Conservation (phyloP, 257 asterid genomes). For the Anisodus acutangulus region DNA sequence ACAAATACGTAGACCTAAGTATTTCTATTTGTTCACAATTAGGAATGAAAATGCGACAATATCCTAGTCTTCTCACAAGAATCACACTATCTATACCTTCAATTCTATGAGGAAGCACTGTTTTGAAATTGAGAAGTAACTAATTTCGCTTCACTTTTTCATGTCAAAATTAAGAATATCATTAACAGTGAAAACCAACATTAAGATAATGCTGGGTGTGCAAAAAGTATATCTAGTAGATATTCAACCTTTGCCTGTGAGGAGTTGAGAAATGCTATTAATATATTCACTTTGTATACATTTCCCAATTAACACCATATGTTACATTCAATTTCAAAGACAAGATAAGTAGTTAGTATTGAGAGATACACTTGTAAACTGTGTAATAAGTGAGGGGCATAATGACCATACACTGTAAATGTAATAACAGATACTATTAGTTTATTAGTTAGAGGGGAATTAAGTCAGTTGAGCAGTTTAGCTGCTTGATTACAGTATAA, state of each 20-base stretch:
- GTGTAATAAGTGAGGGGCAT: not conserved
- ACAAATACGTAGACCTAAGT: not conserved
- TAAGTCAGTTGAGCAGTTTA: not conserved
- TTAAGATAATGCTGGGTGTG: not conserved
- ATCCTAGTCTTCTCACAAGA: not conserved
- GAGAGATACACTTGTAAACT: not conserved
- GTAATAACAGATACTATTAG: not conserved
- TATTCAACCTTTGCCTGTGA: constrained; percentile 2
- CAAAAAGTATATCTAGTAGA: not conserved
- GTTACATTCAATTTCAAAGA: not conserved
- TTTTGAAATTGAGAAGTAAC: constrained; percentile 22
- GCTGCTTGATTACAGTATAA: not conserved
- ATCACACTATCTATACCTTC: not conserved
- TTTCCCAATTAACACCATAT: not conserved
- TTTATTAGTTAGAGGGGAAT: not conserved
- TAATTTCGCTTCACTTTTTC: not conserved
- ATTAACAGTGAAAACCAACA: not conserved
- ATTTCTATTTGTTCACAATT: not conserved
- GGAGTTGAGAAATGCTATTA: not conserved
- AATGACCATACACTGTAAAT: not conserved
- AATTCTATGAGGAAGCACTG: not conserved
- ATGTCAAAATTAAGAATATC: not conserved
- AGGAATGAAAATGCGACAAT: not conserved
- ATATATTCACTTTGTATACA: constrained; percentile 22
- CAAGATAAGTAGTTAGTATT: not conserved